Evolutionary conservation across 257 asterid species (phyloP), one percentile per base, ranked within the genome.

Genomic region (Jasminum sambac): DNA sequence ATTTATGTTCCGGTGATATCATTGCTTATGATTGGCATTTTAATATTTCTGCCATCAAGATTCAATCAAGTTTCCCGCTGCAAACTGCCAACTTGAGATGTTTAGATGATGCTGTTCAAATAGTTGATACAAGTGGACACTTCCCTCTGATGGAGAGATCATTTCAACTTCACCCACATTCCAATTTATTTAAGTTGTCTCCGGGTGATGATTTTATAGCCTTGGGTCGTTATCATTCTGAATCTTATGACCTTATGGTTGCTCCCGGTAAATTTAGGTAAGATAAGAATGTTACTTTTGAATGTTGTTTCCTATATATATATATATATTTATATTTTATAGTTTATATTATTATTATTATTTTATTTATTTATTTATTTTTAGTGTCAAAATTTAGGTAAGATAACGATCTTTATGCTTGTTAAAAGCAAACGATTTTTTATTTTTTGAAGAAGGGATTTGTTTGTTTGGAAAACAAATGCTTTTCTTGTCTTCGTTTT

Each of bases 151-250:
- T 9, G 24, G 55, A 52, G 37, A 58, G 36, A 61, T 6, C 65
- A 69, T 36, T 58, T 58, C 74, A 69, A 36, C 65, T 52, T 58
- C 36, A 8, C 8, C 58, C 67, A 1, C 67, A 19, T 57, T 69
- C 66, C 11, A 58, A 57, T 17, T 52, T 66, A 69, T 19, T 34
- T 37, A 11, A 34, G 21, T 66, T 69, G 52, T 12, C 48, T 38
- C 67, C 74, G 23, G 74, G 74, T n/a, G 66, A 38, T 58, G 21
- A 21, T 50, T 13, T 69, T 36, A 58, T 69, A 36, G 74, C 74
- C 0, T 23, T 69, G 36, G 66, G 67, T 55, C 67, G 67, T 24
- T 58, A 50, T 40, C 5, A 21, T 12, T 13, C 1, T 13, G 58
- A 55, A 23, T 66, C 74, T 14, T 69, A 34, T 39, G 67, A 55